Conservation (phyloP, 1,284 basidiomycete species). For the Rhodotorula sp. region DNA sequence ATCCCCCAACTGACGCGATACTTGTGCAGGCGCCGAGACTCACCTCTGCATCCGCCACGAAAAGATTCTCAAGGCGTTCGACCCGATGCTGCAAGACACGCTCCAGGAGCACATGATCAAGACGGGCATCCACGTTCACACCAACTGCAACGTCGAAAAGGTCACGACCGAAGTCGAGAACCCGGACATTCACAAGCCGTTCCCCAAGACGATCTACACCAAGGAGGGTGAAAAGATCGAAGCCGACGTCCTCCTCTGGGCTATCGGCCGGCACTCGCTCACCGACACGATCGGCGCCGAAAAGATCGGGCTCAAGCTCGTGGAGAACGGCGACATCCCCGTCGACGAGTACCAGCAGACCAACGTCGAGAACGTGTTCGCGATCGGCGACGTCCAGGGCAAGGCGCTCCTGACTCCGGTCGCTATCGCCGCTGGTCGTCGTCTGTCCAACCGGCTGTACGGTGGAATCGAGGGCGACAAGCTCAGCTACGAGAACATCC, state of each 20-base stretch:
- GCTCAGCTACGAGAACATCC: slow-evolving; percentile 78
- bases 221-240: slow-evolving; percentile 72
- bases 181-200: slow-evolving; percentile 40
- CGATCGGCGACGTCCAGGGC: slow-evolving; percentile 90
- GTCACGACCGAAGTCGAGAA: slow-evolving; percentile 59
- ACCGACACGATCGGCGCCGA: slow-evolving; percentile 78
- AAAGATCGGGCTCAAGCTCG: slow-evolving; percentile 70
- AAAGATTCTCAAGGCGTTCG: slow-evolving; percentile 87
- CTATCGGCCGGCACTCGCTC: slow-evolving; percentile 82
- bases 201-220: slow-evolving; percentile 60
- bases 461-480: slow-evolving; percentile 75
- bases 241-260: slow-evolving; percentile 89
- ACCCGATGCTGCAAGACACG: slow-evolving; percentile 79
- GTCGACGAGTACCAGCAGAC: slow-evolving; percentile 92
- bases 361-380: slow-evolving; percentile 67
- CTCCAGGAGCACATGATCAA: slow-evolving; percentile 94
- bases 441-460: slow-evolving; percentile 85
- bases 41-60: slow-evolving; percentile 89
- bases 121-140: slow-evolving; percentile 84
- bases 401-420: slow-evolving; percentile 95
- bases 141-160: slow-evolving; percentile 69
- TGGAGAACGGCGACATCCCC: slow-evolving; percentile 74
- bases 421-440: slow-evolving; percentile 90
- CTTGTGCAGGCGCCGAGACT: slow-evolving; percentile 74
- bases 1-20: not conserved